Evolutionary conservation across 169 alveolate species (phyloP).

Genomic region (Sarcocystis neurona): DNA sequence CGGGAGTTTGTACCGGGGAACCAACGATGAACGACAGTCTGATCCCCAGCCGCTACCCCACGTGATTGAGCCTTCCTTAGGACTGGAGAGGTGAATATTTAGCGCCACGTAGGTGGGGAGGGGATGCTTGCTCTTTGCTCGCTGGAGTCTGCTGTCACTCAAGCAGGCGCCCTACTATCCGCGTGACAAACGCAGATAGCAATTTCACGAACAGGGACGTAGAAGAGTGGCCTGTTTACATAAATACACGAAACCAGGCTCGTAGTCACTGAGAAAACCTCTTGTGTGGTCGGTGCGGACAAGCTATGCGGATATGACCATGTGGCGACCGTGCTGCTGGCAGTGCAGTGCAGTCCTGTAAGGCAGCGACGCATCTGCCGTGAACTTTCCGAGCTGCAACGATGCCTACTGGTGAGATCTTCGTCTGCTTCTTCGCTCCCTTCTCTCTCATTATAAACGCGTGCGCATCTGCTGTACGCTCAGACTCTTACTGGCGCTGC

Average conservation of each 20-base stretch:
- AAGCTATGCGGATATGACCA: too few relatives aligned
- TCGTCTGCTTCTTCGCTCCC: not conserved
- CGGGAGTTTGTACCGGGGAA: too few relatives aligned
- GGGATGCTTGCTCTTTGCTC: not conserved
- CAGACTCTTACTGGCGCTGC: conserved; percentile 6
- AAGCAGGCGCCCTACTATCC: not conserved
- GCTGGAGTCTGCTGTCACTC: not conserved
- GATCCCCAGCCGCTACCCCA: not conserved
- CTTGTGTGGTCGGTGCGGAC: too few relatives aligned
- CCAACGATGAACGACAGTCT: too few relatives aligned
- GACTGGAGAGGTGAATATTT: not conserved
- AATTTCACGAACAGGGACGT: not conserved
- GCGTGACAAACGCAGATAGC: not conserved
- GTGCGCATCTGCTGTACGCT: not conserved
- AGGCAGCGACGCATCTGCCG: not conserved
- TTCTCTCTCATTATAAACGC: not conserved
- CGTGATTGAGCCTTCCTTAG: conserved; percentile 27
- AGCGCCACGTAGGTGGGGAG: not conserved
- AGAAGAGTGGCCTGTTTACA: too few relatives aligned
- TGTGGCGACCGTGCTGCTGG: too few relatives aligned
- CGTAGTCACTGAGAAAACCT: too few relatives aligned
- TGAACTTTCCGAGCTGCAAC: not conserved
- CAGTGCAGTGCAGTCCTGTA: not conserved
- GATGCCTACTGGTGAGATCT: not conserved
- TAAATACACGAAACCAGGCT: too few relatives aligned